phyloP scores from a whole-genome alignment of 2,329 filamentous ascomycete genomes.

The Phialophora macrospora region DNA sequence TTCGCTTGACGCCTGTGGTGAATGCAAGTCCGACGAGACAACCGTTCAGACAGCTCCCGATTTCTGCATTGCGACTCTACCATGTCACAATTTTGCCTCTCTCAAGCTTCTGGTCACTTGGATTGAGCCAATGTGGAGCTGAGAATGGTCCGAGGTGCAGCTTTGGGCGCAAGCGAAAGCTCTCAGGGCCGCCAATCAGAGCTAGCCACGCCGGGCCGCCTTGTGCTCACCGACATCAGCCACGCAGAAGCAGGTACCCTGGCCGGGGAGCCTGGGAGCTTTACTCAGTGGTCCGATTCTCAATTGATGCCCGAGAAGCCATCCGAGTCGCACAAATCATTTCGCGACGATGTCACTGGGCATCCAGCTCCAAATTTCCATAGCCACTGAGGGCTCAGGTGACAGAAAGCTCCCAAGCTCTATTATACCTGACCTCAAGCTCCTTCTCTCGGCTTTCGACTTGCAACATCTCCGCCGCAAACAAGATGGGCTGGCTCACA shows the following conservation, averaged over 20 bases:
- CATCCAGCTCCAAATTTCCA: slow-evolving; percentile 19
- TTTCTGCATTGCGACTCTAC: slow-evolving; percentile 9
- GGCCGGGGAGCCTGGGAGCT: slow-evolving; percentile 16
- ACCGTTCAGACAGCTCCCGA: neutral
- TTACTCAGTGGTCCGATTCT: slow-evolving; percentile 23
- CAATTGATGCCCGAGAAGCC: slow-evolving; percentile 34
- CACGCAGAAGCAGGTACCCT: slow-evolving; percentile 20
- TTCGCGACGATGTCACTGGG: slow-evolving; percentile 15
- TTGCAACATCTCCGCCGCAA: slow-evolving; percentile 4
- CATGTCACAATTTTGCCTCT: slow-evolving; percentile 5
- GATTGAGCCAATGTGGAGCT: slow-evolving; percentile 10
- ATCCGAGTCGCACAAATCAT: slow-evolving; percentile 30
- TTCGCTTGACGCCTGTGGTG: neutral
- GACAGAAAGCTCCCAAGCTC: slow-evolving; percentile 1
- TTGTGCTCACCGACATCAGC: slow-evolving; percentile 29
- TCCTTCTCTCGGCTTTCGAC: neutral
- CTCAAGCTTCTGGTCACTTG: slow-evolving; percentile 15
- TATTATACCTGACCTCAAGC: slow-evolving; percentile 17
- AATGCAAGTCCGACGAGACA: neutral
- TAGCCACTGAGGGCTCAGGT: neutral
- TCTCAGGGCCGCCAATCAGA: slow-evolving; percentile 32
- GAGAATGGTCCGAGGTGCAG: slow-evolving; percentile 10
- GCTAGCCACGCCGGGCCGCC: slow-evolving; percentile 30
- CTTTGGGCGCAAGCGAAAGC: slow-evolving; percentile 5
- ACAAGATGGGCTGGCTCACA: slow-evolving; percentile 27